These are phyloP conservation scores for Tulasnella sp. DNA, from an alignment of 768 basidiomycete species.

Conservation along the genomic window DNA sequence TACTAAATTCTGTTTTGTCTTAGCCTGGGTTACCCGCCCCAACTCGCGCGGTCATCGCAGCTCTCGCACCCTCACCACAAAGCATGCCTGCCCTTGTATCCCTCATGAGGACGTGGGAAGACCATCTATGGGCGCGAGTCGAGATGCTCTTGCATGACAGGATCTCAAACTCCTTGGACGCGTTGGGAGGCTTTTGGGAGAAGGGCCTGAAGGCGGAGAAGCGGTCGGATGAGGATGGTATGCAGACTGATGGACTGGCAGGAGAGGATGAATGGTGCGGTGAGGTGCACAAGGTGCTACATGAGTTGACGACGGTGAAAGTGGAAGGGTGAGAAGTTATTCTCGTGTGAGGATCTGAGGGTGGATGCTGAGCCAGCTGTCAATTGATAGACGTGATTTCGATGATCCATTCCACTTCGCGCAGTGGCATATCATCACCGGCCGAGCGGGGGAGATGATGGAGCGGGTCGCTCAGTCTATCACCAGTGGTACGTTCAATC, in stretches of 20 bases:
- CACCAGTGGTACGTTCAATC: constrained; percentile 1
- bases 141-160: constrained; percentile 73
- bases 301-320: constrained; percentile 43
- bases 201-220: constrained; percentile 29
- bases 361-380: not conserved
- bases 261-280: constrained; percentile 49
- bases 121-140: constrained; percentile 87
- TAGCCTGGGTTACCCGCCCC: constrained; percentile 49
- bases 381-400: constrained; percentile 5
- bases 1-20: not conserved
- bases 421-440: constrained; percentile 66
- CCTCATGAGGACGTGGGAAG: constrained; percentile 78
- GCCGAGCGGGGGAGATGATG: constrained; percentile 55
- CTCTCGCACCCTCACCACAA: constrained; percentile 61
- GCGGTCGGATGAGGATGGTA: constrained; percentile 1
- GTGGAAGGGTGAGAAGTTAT: constrained; percentile 52
- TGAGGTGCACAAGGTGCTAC: constrained; percentile 48
- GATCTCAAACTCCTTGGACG: constrained; percentile 53
- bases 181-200: constrained; percentile 71
- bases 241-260: constrained; percentile 21
- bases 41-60: constrained; percentile 82
- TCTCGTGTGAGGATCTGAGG: not conserved
- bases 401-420: constrained; percentile 71
- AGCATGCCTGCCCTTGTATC: constrained; percentile 51
- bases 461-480: constrained; percentile 34